Evolutionary conservation across 2,329 filamentous ascomycete genomes (phyloP).

Genomic region (Colletotrichum noveboracense): DNA sequence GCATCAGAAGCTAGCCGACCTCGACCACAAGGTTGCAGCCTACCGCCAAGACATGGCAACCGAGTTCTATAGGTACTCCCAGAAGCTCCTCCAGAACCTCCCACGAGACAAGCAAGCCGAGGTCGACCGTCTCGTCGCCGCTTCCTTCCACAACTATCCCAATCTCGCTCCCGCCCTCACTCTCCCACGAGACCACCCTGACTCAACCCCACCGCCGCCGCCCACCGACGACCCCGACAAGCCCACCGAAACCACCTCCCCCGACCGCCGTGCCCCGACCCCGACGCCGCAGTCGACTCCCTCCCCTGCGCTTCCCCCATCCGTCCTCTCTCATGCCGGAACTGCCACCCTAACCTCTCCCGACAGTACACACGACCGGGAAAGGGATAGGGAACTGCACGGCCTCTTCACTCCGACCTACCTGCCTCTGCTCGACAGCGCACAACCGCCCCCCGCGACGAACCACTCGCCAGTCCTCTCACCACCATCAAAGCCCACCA

Average conservation of each 20-base stretch:
- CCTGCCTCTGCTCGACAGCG: slow-evolving; percentile 64
- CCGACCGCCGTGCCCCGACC: neutral
- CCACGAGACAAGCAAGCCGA: slow-evolving; percentile 50
- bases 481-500: slow-evolving; percentile 20
- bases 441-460: slow-evolving; percentile 28
- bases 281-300: slow-evolving; percentile 14
- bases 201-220: slow-evolving; percentile 36
- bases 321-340: slow-evolving; percentile 8
- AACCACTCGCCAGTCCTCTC: slow-evolving; percentile 24
- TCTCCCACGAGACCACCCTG: slow-evolving; percentile 29
- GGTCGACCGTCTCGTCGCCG: slow-evolving; percentile 52
- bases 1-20: slow-evolving; percentile 57
- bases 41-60: slow-evolving; percentile 62
- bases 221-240: slow-evolving; percentile 24
- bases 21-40: slow-evolving; percentile 61
- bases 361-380: slow-evolving; percentile 38
- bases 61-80: slow-evolving; percentile 62
- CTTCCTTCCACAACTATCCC: slow-evolving; percentile 49
- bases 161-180: slow-evolving; percentile 44
- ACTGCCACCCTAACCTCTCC: slow-evolving; percentile 14
- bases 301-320: slow-evolving; percentile 1
- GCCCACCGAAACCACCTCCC: neutral
- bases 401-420: slow-evolving; percentile 69
- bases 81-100: slow-evolving; percentile 52
- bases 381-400: slow-evolving; percentile 64